phyloP scores from a whole-genome alignment of 139 green algal genomes.

The Coccomyxa sp. region DNA sequence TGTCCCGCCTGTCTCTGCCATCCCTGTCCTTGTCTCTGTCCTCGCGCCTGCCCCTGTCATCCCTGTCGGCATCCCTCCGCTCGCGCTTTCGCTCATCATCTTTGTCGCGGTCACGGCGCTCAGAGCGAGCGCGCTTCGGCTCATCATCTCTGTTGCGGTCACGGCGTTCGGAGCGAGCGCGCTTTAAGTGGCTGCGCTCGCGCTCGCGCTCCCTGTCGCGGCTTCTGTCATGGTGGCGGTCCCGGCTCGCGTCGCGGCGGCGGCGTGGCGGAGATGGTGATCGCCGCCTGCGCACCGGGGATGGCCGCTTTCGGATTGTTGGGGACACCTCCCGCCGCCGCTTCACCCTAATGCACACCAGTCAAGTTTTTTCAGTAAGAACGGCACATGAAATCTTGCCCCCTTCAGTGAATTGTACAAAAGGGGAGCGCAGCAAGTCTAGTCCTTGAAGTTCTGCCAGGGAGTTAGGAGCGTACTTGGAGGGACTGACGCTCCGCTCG shows the following conservation, averaged over 20 bases:
- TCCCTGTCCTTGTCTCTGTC: not conserved
- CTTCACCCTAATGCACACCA: not conserved
- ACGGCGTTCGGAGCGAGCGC: not conserved
- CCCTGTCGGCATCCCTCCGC: not conserved
- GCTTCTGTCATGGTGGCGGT: not conserved
- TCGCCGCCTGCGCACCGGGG: not conserved
- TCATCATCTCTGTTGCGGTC: not conserved
- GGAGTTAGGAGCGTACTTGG: not conserved
- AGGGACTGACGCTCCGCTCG: not conserved
- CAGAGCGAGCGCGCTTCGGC: not conserved
- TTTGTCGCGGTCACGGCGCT: not conserved
- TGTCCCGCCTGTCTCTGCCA: not conserved
- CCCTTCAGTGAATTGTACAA: not conserved
- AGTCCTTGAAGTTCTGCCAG: not conserved
- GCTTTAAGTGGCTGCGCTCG: not conserved
- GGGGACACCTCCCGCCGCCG: constrained; percentile 11
- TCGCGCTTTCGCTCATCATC: not conserved
- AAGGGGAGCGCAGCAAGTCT: not conserved
- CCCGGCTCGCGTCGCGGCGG: not conserved
- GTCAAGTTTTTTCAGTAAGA: not conserved
- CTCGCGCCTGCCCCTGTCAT: not conserved
- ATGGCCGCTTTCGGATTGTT: constrained; percentile 2
- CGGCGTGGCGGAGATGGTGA: not conserved
- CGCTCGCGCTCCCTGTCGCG: not conserved
- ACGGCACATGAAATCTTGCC: not conserved